A percentile compares a stretch with the other conserved stretches of the same genome.
phyloP scores from a whole-genome alignment of 2,329 filamentous ascomycete genomes.

The Lachnellula subtilissima region DNA sequence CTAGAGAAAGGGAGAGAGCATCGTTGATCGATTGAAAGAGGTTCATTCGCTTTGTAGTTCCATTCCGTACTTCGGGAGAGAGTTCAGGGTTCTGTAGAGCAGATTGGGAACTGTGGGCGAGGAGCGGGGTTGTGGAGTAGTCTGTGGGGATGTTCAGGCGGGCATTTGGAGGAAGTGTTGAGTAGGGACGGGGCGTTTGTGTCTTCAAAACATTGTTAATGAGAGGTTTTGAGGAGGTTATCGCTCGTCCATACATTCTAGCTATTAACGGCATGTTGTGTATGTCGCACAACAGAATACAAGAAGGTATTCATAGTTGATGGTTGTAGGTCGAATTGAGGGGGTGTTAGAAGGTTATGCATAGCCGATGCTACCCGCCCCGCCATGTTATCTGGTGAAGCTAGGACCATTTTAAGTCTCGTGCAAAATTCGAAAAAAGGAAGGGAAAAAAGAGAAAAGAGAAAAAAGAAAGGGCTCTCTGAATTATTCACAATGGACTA shows the following conservation, averaged over 20 bases:
- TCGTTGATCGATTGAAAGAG: constrained; percentile 92
- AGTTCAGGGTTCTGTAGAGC: constrained; percentile 71
- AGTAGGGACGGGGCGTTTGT: constrained; percentile 22
- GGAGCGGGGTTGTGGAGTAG: constrained; percentile 74
- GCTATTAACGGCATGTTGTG: constrained; percentile 19
- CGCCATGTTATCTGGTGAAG: not conserved
- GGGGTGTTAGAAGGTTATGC: not conserved
- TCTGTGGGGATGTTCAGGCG: constrained; percentile 81
- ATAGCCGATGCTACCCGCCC: not conserved
- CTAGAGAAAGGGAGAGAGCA: constrained; percentile 75
- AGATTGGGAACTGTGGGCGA: constrained; percentile 72
- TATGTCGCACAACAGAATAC: constrained; percentile 5
- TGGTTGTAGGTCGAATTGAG: constrained; percentile 2
- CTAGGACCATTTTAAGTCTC: not conserved
- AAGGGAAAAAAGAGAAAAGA: too few relatives aligned
- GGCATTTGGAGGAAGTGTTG: constrained; percentile 47
- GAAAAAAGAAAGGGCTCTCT: not conserved
- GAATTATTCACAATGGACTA: not conserved
- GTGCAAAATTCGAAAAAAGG: too few relatives aligned
- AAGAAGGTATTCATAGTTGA: constrained; percentile 6
- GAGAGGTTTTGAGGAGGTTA: constrained; percentile 6
- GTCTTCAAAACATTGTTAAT: not conserved
- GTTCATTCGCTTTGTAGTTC: constrained; percentile 81
- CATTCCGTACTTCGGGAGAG: constrained; percentile 57
- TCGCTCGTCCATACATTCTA: constrained; percentile 7